Conservation (phyloP, 345 rosid species). For the Eucalyptus cloeziana region DNA sequence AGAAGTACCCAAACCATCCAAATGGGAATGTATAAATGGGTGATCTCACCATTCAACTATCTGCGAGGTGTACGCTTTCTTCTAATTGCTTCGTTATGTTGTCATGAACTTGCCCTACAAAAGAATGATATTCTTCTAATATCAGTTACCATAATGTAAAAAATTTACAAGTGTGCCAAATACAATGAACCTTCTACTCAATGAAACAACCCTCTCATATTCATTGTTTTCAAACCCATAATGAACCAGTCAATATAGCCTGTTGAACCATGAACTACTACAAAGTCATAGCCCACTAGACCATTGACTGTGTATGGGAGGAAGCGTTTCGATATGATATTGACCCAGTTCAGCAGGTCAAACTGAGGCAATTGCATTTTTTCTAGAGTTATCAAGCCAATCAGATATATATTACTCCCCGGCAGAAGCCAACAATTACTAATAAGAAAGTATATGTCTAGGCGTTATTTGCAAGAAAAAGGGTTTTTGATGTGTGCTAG, state of each 20-base stretch:
- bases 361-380: neutral
- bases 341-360: neutral
- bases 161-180: neutral
- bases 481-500: neutral
- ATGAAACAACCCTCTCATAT: neutral
- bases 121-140: neutral
- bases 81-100: conserved; percentile 15
- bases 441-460: neutral
- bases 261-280: neutral
- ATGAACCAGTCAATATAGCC: neutral
- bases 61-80: neutral
- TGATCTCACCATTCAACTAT: neutral
- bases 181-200: neutral
- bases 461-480: neutral
- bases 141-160: neutral
- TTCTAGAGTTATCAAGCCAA: neutral
- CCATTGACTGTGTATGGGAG: neutral
- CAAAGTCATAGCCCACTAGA: neutral
- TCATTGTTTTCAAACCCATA: neutral
- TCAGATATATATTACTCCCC: neutral
- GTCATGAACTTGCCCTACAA: conserved; percentile 19
- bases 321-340: neutral
- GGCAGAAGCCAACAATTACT: neutral
- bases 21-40: neutral
- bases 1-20: neutral